Evolutionary conservation across 2,329 filamentous ascomycete genomes (phyloP).

Genomic region (Aspergillus texensis): DNA sequence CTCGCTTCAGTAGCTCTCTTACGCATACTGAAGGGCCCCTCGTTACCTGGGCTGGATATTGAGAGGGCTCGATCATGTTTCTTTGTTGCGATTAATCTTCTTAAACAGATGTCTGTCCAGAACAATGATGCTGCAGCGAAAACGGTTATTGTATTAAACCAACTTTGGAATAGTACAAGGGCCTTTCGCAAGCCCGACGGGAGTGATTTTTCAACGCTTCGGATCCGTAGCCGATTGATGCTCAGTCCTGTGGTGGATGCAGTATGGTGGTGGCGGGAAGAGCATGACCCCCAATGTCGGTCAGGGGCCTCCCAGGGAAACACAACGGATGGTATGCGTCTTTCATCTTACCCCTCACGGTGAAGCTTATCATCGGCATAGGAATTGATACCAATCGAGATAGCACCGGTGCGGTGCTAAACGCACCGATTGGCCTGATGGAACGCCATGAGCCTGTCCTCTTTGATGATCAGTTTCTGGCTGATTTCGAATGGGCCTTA

Average conservation of each 20-base stretch:
- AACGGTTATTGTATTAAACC: conserved; percentile 36
- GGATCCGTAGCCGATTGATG: conserved; percentile 43
- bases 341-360: neutral
- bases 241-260: conserved; percentile 42
- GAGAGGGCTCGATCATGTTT: conserved; percentile 37
- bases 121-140: conserved; percentile 40
- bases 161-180: conserved; percentile 45
- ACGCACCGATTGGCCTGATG: neutral
- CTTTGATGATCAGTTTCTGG: conserved; percentile 42
- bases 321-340: conserved; percentile 20
- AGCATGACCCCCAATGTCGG: conserved; percentile 37
- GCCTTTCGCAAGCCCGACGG: conserved; percentile 45
- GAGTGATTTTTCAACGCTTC: conserved; percentile 34
- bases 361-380: conserved; percentile 13
- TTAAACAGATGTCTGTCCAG: conserved; percentile 41
- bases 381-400: conserved; percentile 17
- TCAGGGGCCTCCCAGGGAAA: conserved; percentile 17
- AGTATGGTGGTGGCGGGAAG: conserved; percentile 49
- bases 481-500: conserved; percentile 44
- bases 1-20: conserved; percentile 37
- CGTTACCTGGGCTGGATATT: conserved; percentile 34
- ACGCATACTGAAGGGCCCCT: conserved; percentile 42
- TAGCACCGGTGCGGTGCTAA: conserved; percentile 7
- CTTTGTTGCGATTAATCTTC: conserved; percentile 42
- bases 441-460: conserved; percentile 25